Percentiles rank a stretch among this genome's conserved stretches.
Conservation (phyloP, 805 yeast species). For the Hanseniaspora clermontiae region DNA sequence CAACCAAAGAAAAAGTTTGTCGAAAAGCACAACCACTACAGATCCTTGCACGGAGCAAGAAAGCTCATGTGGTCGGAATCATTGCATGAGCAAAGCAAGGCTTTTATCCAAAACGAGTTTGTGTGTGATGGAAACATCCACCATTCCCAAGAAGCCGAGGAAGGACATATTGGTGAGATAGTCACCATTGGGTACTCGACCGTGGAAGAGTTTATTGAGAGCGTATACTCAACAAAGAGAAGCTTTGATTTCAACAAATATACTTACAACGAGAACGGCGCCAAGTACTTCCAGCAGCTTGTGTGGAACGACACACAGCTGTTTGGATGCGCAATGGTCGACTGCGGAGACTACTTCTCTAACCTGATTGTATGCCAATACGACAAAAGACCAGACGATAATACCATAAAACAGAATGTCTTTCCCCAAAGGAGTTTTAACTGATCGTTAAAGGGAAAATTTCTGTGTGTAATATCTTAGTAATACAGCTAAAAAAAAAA, state of each 20-base stretch:
- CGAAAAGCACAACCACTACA: background rate
- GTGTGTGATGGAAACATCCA: constrained; percentile 43
- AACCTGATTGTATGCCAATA: constrained; percentile 61
- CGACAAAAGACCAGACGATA: constrained; percentile 14
- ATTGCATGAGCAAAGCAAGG: constrained; percentile 43
- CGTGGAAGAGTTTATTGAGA: constrained; percentile 7
- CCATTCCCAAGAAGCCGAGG: constrained; percentile 36
- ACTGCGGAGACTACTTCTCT: constrained; percentile 40
- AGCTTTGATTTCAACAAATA: constrained; percentile 21
- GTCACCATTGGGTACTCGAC: constrained; percentile 56
- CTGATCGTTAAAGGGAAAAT: too few species aligned
- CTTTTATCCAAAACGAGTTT: constrained; percentile 34
- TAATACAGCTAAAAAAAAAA: too few species aligned
- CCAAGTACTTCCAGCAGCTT: constrained; percentile 75
- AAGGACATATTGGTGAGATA: constrained; percentile 64
- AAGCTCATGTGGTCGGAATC: constrained; percentile 43
- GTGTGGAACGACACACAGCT: constrained; percentile 54
- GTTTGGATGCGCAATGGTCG: constrained; percentile 58
- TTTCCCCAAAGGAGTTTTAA: too few species aligned
- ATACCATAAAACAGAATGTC: background rate
- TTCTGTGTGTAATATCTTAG: too few species aligned
- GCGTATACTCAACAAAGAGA: background rate
- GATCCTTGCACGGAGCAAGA: constrained; percentile 35
- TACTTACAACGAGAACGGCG: constrained; percentile 38
- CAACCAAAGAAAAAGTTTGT: background rate